A percentile compares a stretch with the other conserved stretches of the same genome.
phyloP scores from a whole-genome alignment of 257 asterid species.

The Solanum ossicruentum region DNA sequence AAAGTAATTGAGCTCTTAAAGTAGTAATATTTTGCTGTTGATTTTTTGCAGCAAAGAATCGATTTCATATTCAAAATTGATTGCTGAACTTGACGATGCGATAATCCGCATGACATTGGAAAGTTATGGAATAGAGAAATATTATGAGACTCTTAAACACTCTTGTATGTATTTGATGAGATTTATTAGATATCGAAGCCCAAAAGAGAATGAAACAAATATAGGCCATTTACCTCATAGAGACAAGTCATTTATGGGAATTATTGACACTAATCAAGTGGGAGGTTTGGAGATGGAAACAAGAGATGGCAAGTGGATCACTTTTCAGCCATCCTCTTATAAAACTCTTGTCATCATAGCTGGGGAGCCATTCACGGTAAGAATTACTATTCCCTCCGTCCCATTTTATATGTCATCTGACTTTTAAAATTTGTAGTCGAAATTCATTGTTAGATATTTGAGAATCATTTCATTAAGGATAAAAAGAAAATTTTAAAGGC shows the following conservation, averaged over 20 bases:
- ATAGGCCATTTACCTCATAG: slow-evolving; percentile 30
- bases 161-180: slow-evolving; percentile 22
- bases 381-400: not conserved
- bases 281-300: slow-evolving; percentile 33
- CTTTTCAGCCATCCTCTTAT: slow-evolving; percentile 15
- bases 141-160: slow-evolving; percentile 2
- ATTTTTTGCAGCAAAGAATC: slow-evolving; percentile 13
- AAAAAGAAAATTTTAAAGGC: no score
- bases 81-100: slow-evolving; percentile 6
- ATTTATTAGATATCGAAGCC: slow-evolving; percentile 17
- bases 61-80: slow-evolving; percentile 12
- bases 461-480: no score
- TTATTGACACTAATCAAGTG: slow-evolving; percentile 28
- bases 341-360: slow-evolving; percentile 17
- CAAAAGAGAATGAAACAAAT: not conserved
- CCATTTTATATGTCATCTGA: no score
- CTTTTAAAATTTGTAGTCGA: no score
- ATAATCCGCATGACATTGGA: slow-evolving; percentile 22
- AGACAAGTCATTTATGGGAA: slow-evolving; percentile 25
- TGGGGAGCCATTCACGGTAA: slow-evolving; percentile 40
- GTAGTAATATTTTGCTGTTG: not conserved
- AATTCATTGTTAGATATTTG: no score
- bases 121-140: slow-evolving; percentile 29
- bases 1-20: not conserved
- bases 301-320: slow-evolving; percentile 28